Conservation (phyloP, 805 yeast genomes). For the Candida ipomoeae region DNA sequence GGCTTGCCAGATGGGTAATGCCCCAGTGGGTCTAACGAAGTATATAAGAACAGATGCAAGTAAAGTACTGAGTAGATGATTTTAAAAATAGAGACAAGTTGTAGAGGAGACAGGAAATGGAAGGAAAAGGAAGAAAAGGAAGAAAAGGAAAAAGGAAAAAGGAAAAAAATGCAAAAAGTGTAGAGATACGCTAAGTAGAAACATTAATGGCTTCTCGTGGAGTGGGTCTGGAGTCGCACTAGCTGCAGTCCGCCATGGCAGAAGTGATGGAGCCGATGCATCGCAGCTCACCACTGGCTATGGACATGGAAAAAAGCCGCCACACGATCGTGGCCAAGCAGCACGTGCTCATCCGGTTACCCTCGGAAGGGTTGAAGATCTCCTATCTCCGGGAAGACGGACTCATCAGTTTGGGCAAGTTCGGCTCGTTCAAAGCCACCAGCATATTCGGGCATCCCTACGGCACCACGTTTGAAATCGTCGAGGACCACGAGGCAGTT, state of each 20-base stretch:
- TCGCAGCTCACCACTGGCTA: background rate
- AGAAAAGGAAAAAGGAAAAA: too few relatives aligned
- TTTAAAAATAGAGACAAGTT: too few relatives aligned
- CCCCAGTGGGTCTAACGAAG: too few relatives aligned
- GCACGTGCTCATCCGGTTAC: slow-evolving; percentile 66
- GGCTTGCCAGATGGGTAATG: too few relatives aligned
- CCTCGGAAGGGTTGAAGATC: slow-evolving; percentile 75
- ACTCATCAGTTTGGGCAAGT: slow-evolving; percentile 76
- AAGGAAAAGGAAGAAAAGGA: too few relatives aligned
- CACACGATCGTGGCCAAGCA: slow-evolving; percentile 43
- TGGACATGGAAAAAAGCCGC: slow-evolving; percentile 15
- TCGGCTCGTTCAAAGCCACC: slow-evolving; percentile 77
- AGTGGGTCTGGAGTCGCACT: background rate
- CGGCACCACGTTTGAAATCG: slow-evolving; percentile 87
- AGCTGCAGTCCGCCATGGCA: slow-evolving; percentile 1
- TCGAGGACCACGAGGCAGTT: slow-evolving; percentile 48
- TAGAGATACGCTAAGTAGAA: too few relatives aligned
- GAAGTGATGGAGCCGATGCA: background rate
- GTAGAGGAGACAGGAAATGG: too few relatives aligned
- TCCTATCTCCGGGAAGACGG: slow-evolving; percentile 62
- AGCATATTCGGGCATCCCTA: slow-evolving; percentile 75
- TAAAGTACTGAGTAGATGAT: too few relatives aligned
- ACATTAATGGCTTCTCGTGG: too few relatives aligned
- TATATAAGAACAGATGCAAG: too few relatives aligned
- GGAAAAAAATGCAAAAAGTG: too few relatives aligned